A percentile compares a stretch with the other conserved stretches of the same genome.
Conservation (phyloP, 2,329 filamentous ascomycete species). For the Paradendryphiella salina region DNA sequence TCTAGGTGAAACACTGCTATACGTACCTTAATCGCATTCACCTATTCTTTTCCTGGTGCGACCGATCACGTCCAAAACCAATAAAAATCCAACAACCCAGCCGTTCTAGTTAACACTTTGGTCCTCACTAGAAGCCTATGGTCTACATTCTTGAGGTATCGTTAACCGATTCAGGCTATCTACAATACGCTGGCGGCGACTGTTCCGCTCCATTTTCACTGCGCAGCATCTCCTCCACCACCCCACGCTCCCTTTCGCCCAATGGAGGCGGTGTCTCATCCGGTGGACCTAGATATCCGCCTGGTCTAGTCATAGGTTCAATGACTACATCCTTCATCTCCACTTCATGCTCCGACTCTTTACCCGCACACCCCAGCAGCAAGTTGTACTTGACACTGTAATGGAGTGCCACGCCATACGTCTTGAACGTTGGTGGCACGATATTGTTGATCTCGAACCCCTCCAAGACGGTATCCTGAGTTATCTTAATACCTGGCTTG, state of each 20-base stretch:
- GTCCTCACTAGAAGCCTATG: too few relatives aligned
- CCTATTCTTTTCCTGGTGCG: too few relatives aligned
- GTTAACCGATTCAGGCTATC: background rate
- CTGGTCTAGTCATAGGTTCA: slow-evolving; percentile 23
- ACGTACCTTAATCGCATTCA: too few relatives aligned
- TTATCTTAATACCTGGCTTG: slow-evolving; percentile 21
- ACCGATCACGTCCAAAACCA: too few relatives aligned
- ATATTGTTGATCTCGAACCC: slow-evolving; percentile 20
- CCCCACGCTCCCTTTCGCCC: slow-evolving; percentile 9
- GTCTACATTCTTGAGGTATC: too few relatives aligned
- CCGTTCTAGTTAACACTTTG: too few relatives aligned
- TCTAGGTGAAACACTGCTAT: too few relatives aligned
- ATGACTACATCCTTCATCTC: slow-evolving; percentile 18
- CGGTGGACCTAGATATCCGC: slow-evolving; percentile 23
- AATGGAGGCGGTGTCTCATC: slow-evolving; percentile 11
- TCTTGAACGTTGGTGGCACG: slow-evolving; percentile 25
- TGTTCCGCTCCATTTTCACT: background rate
- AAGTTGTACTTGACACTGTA: slow-evolving; percentile 27
- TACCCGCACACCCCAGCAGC: slow-evolving; percentile 24
- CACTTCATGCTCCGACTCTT: slow-evolving; percentile 24
- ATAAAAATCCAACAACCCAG: too few relatives aligned
- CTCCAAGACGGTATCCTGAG: slow-evolving; percentile 10
- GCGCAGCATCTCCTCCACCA: slow-evolving; percentile 1
- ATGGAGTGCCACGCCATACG: slow-evolving; percentile 20
- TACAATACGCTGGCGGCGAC: slow-evolving; percentile 9